phyloP scores from a whole-genome alignment of 768 basidiomycete genomes.

The Imleria badia region DNA sequence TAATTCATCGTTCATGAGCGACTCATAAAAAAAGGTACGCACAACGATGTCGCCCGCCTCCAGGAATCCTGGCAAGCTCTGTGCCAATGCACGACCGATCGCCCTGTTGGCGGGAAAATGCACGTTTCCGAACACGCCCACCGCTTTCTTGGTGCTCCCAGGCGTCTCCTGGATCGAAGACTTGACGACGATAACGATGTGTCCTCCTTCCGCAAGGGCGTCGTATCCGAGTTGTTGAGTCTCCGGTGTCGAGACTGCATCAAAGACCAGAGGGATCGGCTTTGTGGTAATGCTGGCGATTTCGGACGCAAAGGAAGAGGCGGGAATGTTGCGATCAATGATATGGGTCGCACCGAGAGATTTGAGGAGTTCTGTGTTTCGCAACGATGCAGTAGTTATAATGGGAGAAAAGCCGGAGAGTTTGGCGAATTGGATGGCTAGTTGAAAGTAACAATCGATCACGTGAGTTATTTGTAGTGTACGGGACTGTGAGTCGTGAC shows the following conservation, averaged over 20 bases:
- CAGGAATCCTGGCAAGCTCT: conserved; percentile 7
- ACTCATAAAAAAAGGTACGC: not conserved
- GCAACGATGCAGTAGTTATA: conserved; percentile 35
- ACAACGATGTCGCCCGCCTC: conserved; percentile 20
- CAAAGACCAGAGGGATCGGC: conserved; percentile 19
- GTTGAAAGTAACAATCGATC: not conserved
- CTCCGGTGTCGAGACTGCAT: conserved; percentile 28
- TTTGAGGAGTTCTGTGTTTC: conserved; percentile 28
- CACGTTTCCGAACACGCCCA: conserved; percentile 13
- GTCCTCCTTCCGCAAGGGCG: conserved; percentile 32
- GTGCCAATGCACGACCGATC: conserved; percentile 14
- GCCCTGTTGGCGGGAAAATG: conserved; percentile 7
- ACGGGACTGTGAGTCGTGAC: conserved; percentile 1
- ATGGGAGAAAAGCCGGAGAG: conserved; percentile 32
- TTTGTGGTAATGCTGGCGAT: conserved; percentile 12
- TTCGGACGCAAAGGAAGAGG: conserved; percentile 12
- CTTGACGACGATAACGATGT: conserved; percentile 16
- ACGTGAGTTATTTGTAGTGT: not conserved
- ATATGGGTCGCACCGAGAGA: conserved; percentile 35
- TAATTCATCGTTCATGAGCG: not conserved
- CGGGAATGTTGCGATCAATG: conserved; percentile 27
- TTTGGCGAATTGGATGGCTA: conserved; percentile 31
- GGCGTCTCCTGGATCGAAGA: conserved; percentile 10
- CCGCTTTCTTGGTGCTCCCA: conserved; percentile 17
- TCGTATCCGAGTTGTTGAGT: conserved; percentile 37